phyloP scores from a whole-genome alignment of 495 filamentous ascomycete species.

The Schizothecium vesticola region DNA sequence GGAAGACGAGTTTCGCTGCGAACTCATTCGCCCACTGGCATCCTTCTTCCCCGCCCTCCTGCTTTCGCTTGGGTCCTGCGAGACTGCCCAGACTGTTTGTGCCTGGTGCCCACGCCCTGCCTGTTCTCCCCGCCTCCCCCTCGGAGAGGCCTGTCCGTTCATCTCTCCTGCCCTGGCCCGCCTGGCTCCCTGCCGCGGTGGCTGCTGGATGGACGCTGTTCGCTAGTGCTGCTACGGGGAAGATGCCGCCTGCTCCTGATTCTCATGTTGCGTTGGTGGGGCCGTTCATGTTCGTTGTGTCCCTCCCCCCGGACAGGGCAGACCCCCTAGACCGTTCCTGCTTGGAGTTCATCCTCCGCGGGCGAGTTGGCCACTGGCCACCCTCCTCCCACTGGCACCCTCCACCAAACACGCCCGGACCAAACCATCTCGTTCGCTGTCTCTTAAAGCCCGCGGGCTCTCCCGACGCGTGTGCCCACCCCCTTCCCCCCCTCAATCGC shows the following conservation, averaged over 20 bases:
- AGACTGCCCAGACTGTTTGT: neutral
- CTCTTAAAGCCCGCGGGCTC: conserved; percentile 14
- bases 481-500: conserved; percentile 9
- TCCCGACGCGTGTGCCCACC: conserved; percentile 11
- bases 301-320: neutral
- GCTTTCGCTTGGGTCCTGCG: neutral
- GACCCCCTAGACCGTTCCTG: neutral
- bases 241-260: neutral
- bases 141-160: neutral
- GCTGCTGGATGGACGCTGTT: neutral
- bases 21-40: neutral
- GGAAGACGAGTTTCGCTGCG: neutral
- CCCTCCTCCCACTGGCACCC: neutral
- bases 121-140: neutral
- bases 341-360: neutral
- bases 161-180: conserved; percentile 1
- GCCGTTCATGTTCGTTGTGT: neutral
- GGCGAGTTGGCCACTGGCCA: too few relatives aligned
- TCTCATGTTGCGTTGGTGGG: neutral
- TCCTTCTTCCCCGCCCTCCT: neutral
- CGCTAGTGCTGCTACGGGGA: neutral
- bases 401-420: neutral
- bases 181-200: neutral
- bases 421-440: neutral
- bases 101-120: neutral